A percentile compares a stretch with the other conserved stretches of the same genome.
These are phyloP conservation scores for Ophiostoma fasciatum DNA, from an alignment of 2,329 filamentous ascomycete genomes.

Conservation along the genomic window DNA sequence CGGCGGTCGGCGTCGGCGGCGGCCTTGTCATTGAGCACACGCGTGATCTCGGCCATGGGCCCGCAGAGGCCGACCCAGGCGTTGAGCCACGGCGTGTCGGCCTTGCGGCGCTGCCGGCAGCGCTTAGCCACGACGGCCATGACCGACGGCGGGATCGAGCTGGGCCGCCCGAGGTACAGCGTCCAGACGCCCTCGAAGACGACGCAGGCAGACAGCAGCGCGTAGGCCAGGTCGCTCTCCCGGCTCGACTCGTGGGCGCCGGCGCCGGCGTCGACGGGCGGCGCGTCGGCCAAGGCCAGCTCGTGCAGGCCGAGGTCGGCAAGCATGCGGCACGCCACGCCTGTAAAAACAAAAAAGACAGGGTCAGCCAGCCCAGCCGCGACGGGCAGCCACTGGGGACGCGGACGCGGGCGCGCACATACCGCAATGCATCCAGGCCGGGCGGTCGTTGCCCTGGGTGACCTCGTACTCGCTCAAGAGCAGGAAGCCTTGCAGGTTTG, in stretches of 20 bases:
- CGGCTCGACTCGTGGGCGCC: background rate
- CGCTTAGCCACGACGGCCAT: conserved; percentile 1
- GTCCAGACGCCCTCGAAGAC: conserved; percentile 7
- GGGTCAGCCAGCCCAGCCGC: too few species aligned
- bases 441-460: conserved; percentile 5
- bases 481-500: conserved; percentile 4
- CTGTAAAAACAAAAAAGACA: too few species aligned
- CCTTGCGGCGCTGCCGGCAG: background rate
- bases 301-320: conserved; percentile 5
- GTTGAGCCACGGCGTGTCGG: conserved; percentile 1
- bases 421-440: conserved; percentile 6
- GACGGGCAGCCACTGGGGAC: too few species aligned
- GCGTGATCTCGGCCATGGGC: conserved; percentile 5
- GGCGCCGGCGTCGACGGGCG: background rate
- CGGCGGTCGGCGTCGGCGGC: background rate
- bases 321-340: conserved; percentile 6
- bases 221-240: conserved; percentile 3
- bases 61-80: conserved; percentile 4
- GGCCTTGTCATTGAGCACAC: conserved; percentile 2
- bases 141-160: conserved; percentile 3
- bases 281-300: background rate
- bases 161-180: conserved; percentile 5
- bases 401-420: too few species aligned
- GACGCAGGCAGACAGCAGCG: conserved; percentile 3
- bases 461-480: conserved; percentile 7